Base-by-base conservation (phyloP, 2,329 filamentous ascomycete genomes). In the Fusarium haematococcum region DNA sequence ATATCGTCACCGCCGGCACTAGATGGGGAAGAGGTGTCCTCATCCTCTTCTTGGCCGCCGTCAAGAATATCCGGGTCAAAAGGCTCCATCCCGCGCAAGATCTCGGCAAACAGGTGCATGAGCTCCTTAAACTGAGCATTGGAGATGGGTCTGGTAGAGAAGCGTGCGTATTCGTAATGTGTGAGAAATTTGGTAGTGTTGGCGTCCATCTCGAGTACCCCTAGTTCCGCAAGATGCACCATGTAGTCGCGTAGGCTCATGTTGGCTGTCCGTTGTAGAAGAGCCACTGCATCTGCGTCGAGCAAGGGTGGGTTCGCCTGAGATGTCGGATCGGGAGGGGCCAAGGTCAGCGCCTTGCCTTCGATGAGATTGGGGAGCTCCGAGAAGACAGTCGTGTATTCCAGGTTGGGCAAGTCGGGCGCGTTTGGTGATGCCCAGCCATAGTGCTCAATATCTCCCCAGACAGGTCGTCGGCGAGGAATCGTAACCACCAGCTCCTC, bases 311-410 rank as follows among this genome's bases (percentile, higher is more conserved):
- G 83, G 4, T 82, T 82, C 20, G 79, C 77, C 39, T 78, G 77
- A 20, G 84, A 85, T 37, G 78, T 82, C 39, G 81, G 85, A 73
- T 84, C 86, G 1, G 87, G 85, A 33, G 92, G 94, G 0, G 93
- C 94, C 41, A 98, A 88, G 0, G 94, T 95, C n/a, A 98, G 91
- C 1, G 95, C 96, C 81, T 96, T 96, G 11, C 94, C 96, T 85
- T 98, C 96, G 72, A 98, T 94, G 32, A 98, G 88, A 79, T 97
- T 93, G 2, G 95, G 94, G 27, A 99, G 87, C 82, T 98, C 96
- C 41, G 89, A 88, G 20, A 98, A 87, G 27, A 99, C 94, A 2
- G 91, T 91, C 76, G 88, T 89, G 82, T 97, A 98, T 74, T 97
- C 91, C n/a, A 98, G 84, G 79, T 94, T 91, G 6, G 94, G 91